Percentiles rank a stretch among this genome's conserved stretches.
Conservation (phyloP, 2,329 filamentous ascomycete species). For the Ophiostoma piceae region DNA sequence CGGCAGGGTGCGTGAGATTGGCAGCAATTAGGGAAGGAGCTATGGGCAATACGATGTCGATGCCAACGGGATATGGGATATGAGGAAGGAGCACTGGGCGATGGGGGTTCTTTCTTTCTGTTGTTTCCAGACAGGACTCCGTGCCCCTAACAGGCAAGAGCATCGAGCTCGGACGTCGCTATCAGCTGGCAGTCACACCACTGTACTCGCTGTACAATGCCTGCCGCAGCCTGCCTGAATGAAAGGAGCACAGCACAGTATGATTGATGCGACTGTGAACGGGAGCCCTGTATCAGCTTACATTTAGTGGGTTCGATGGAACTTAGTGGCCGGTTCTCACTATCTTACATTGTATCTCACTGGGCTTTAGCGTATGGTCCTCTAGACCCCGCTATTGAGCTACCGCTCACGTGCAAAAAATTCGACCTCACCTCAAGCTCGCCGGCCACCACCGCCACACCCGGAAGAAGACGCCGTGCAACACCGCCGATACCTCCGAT, state of each 20-base stretch:
- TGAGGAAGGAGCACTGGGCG: not conserved
- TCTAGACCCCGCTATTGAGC: not conserved
- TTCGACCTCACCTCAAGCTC: constrained; percentile 15
- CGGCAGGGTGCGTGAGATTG: not conserved
- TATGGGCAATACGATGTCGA: not conserved
- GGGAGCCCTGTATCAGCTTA: not conserved
- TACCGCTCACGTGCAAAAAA: constrained; percentile 22
- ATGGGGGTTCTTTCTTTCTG: constrained; percentile 13
- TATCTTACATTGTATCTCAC: not conserved
- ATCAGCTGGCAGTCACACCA: not conserved
- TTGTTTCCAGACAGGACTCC: not conserved
- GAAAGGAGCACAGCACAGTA: not conserved
- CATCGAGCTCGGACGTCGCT: not conserved
- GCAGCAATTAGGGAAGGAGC: not conserved
- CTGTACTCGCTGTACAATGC: not conserved
- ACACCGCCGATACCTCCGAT: not conserved
- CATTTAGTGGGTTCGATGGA: not conserved
- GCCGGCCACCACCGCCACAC: constrained; percentile 7
- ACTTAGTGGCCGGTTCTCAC: not conserved
- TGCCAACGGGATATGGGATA: not conserved
- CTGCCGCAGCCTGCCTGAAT: not conserved
- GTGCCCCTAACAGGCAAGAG: constrained; percentile 7
- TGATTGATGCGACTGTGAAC: constrained; percentile 2
- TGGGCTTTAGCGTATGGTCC: not conserved
- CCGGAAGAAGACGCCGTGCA: constrained; percentile 8